These are phyloP conservation scores for Metschnikowia koreensis DNA, from an alignment of 805 yeast species.

Conservation along the genomic window DNA sequence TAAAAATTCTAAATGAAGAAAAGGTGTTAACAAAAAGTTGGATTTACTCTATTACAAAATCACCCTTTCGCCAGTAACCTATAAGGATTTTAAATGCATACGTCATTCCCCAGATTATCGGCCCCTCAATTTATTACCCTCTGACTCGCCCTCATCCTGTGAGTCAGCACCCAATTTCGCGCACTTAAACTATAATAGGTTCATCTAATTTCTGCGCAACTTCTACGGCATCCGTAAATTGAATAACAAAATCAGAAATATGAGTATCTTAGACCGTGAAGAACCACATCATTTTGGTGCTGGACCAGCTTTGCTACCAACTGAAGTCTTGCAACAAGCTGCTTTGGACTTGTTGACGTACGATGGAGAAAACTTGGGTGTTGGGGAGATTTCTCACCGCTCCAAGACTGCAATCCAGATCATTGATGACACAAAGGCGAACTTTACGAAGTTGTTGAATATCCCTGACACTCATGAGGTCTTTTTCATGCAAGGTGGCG, in stretches of 20 bases:
- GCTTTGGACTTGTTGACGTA: slow-evolving; percentile 78
- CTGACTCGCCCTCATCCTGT: slow-evolving; percentile 3
- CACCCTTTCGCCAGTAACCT: not conserved
- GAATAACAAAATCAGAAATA: not conserved
- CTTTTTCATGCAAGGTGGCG: slow-evolving; percentile 96
- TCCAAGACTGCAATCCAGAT: slow-evolving; percentile 77
- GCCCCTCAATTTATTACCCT: not conserved
- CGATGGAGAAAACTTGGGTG: slow-evolving; percentile 71
- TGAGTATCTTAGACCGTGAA: slow-evolving; percentile 51
- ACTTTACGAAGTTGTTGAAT: slow-evolving; percentile 59
- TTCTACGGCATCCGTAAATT: not conserved
- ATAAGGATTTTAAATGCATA: too few relatives aligned
- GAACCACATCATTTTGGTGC: slow-evolving; percentile 91
- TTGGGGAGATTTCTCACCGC: slow-evolving; percentile 96
- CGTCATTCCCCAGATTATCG: not conserved
- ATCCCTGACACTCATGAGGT: slow-evolving; percentile 94
- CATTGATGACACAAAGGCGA: slow-evolving; percentile 71
- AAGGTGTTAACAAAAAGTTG: not conserved
- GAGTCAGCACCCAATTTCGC: slow-evolving; percentile 5
- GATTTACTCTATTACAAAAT: not conserved
- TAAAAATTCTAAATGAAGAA: too few relatives aligned
- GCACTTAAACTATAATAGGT: not conserved
- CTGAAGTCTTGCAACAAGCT: slow-evolving; percentile 80
- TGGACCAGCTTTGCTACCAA: slow-evolving; percentile 95
- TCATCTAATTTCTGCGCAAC: not conserved